Percentiles rank a stretch among this genome's conserved stretches.
Evolutionary conservation across 805 yeast species (phyloP).

Genomic region (Ogataea philodendri): DNA sequence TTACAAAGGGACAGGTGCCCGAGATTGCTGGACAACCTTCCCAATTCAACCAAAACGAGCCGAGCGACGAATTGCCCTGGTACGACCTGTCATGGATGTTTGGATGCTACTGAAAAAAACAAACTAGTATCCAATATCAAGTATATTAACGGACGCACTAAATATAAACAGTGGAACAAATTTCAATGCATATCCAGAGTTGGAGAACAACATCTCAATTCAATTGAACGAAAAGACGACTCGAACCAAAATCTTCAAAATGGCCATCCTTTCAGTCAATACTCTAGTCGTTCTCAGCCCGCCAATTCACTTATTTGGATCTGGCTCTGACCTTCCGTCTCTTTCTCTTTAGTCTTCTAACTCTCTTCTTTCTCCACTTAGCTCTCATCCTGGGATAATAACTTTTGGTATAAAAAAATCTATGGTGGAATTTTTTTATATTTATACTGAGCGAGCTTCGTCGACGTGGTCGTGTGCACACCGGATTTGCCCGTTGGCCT

Average conservation of each 20-base stretch:
- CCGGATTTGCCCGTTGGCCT: slow-evolving; percentile 1
- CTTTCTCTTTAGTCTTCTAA: slow-evolving; percentile 99
- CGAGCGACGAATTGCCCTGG: slow-evolving; percentile 11
- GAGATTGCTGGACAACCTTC: background rate
- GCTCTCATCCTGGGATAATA: slow-evolving; percentile 62
- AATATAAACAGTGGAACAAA: slow-evolving; percentile 16
- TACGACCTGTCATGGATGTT: slow-evolving; percentile 16
- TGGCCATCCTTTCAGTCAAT: slow-evolving; percentile 7
- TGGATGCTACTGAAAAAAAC: slow-evolving; percentile 16
- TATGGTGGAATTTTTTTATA: slow-evolving; percentile 9
- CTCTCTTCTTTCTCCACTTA: slow-evolving; percentile 99
- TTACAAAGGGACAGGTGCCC: slow-evolving; percentile 6
- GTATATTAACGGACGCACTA: slow-evolving; percentile 21
- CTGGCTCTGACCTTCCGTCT: slow-evolving; percentile 99
- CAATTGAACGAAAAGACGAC: slow-evolving; percentile 5
- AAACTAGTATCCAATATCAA: slow-evolving; percentile 16
- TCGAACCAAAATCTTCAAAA: slow-evolving; percentile 3
- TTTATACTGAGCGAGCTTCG: slow-evolving; percentile 11
- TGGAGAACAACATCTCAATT: slow-evolving; percentile 6
- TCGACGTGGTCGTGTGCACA: slow-evolving; percentile 11
- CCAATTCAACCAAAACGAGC: slow-evolving; percentile 3
- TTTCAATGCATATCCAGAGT: slow-evolving; percentile 11
- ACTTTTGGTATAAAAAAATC: slow-evolving; percentile 10
- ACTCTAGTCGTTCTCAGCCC: slow-evolving; percentile 15
- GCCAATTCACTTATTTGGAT: slow-evolving; percentile 74